These are phyloP conservation scores for Podila minutissima DNA, from an alignment of 192 early-diverging fungal genomes.

Conservation along the genomic window DNA sequence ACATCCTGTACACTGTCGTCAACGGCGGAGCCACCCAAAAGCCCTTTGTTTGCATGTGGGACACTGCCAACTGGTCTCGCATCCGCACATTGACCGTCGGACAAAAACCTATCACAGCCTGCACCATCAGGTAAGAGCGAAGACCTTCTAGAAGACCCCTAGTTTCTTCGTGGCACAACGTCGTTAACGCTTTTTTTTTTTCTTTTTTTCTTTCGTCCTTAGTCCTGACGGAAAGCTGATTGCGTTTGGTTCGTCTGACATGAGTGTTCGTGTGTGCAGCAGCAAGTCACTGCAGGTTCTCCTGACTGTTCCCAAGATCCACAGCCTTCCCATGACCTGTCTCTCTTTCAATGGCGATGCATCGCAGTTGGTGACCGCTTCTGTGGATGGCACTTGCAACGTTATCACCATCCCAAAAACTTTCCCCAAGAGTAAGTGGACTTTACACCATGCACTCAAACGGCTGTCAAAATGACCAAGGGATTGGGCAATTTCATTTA, in stretches of 20 bases:
- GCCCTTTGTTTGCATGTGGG: conserved; percentile 70
- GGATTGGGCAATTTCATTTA: neutral
- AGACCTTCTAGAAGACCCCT: no score
- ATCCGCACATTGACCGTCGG: conserved; percentile 57
- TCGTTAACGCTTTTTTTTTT: neutral
- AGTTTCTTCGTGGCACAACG: no score
- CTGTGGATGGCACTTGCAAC: conserved; percentile 80
- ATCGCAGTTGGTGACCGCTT: conserved; percentile 79
- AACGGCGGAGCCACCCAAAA: conserved; percentile 65
- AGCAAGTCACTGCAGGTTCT: conserved; percentile 68
- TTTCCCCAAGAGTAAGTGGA: conserved; percentile 47
- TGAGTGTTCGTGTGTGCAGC: conserved; percentile 73
- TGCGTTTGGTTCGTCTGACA: conserved; percentile 78
- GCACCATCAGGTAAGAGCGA: conserved; percentile 64
- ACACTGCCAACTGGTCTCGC: conserved; percentile 65
- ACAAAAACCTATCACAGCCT: conserved; percentile 71
- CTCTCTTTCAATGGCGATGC: conserved; percentile 76
- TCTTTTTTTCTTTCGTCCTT: conserved; percentile 2
- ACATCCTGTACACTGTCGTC: conserved; percentile 69
- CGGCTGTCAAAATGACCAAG: no score
- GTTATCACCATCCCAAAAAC: conserved; percentile 66
- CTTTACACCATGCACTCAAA: neutral
- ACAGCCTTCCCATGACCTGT: conserved; percentile 82
- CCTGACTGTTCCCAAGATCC: conserved; percentile 71
- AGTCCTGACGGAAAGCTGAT: conserved; percentile 77